Evolutionary conservation across 805 yeast genomes (phyloP).

Genomic region (Saturnispora bothae): DNA sequence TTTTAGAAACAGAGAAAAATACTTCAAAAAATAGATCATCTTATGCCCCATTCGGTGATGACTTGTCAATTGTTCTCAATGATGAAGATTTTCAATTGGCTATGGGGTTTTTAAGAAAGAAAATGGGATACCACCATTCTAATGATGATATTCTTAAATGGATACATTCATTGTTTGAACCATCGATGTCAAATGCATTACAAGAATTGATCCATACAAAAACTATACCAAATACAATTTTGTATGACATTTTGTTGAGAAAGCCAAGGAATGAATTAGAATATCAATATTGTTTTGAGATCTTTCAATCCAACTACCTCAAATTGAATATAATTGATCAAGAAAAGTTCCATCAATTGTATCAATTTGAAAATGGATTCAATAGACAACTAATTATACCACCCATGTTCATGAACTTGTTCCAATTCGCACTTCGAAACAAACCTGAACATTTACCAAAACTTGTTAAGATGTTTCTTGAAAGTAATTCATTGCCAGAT

Average conservation of each 20-base stretch:
- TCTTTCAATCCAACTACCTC: slow-evolving; percentile 16
- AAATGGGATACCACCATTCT: slow-evolving; percentile 9
- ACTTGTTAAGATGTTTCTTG: slow-evolving; percentile 15
- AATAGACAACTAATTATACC: slow-evolving; percentile 19
- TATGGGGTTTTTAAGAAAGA: not conserved
- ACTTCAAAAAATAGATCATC: not conserved
- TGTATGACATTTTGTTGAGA: slow-evolving; percentile 23
- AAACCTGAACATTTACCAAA: slow-evolving; percentile 15
- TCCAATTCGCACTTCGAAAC: slow-evolving; percentile 18
- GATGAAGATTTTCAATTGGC: not conserved
- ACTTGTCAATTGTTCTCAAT: not conserved
- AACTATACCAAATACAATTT: slow-evolving; percentile 19
- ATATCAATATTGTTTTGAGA: slow-evolving; percentile 17
- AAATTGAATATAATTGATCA: slow-evolving; percentile 20
- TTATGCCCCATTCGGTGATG: not conserved
- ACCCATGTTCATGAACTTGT: slow-evolving; percentile 21
- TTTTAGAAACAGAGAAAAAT: not conserved
- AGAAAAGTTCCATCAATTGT: slow-evolving; percentile 19
- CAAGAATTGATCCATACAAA: slow-evolving; percentile 12
- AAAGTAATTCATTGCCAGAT: slow-evolving; percentile 10
- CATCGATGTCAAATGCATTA: slow-evolving; percentile 14
- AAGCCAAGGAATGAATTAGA: slow-evolving; percentile 19
- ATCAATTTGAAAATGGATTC: slow-evolving; percentile 13
- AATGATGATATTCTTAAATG: slow-evolving; percentile 18
- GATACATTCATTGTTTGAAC: slow-evolving; percentile 22